Evolutionary conservation across 176 grass and related monocot species (phyloP).

Genomic region (Triticum dicoccoides): DNA sequence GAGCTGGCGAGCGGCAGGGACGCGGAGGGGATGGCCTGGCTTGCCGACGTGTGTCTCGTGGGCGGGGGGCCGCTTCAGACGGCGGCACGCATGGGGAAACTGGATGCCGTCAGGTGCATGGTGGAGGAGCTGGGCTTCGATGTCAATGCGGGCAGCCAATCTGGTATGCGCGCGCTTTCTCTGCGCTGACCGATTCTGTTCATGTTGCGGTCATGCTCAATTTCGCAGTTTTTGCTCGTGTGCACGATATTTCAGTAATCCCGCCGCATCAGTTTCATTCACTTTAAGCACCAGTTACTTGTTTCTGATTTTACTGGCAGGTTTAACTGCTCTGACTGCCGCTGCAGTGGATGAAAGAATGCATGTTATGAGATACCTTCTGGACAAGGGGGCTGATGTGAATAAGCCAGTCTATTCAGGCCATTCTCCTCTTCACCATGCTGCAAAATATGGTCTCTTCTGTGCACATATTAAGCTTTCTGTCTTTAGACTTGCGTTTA

Average conservation of each 20-base stretch:
- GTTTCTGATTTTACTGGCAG: constrained; percentile 16
- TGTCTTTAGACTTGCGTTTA: neutral
- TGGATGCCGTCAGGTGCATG: constrained; percentile 17
- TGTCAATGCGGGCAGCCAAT: neutral
- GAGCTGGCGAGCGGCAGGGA: constrained; percentile 29
- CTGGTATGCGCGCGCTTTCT: constrained; percentile 8
- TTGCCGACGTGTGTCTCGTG: neutral
- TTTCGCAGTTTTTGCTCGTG: neutral
- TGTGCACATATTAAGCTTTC: neutral
- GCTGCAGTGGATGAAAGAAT: constrained; percentile 28
- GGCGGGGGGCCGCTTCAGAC: constrained; percentile 4
- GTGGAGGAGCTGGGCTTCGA: constrained; percentile 32
- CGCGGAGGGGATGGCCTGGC: constrained; percentile 12
- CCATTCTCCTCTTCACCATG: constrained; percentile 20
- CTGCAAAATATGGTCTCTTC: constrained; percentile 13
- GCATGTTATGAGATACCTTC: constrained; percentile 17
- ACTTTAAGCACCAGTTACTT: neutral
- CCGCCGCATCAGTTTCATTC: too few relatives aligned
- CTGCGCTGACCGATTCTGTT: neutral
- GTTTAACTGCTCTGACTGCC: constrained; percentile 26
- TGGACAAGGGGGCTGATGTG: constrained; percentile 20
- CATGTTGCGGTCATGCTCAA: neutral
- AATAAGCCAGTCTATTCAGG: neutral
- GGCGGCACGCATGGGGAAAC: constrained; percentile 19
- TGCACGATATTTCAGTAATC: neutral